Evolutionary conservation across 2,329 filamentous ascomycete species (phyloP).

Genomic region (Trichophyton rubrum): DNA sequence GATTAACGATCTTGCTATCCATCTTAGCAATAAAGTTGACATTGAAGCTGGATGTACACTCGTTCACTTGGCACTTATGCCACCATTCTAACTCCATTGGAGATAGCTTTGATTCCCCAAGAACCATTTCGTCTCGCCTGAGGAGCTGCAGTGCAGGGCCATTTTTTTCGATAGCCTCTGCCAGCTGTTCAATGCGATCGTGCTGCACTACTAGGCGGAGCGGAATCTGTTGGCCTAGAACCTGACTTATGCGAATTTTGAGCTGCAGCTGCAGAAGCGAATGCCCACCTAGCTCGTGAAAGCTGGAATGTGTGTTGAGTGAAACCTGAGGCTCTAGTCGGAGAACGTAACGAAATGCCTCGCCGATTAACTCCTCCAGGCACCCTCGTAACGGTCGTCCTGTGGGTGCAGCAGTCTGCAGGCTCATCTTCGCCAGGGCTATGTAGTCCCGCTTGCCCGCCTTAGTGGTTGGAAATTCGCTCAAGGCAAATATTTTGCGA

Average conservation of each 20-base stretch:
- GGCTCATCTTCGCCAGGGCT: neutral
- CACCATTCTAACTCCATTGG: constrained; percentile 1
- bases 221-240: neutral
- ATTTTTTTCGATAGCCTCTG: neutral
- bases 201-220: neutral
- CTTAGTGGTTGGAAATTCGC: neutral
- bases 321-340: neutral
- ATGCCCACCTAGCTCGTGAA: constrained; percentile 3
- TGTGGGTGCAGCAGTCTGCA: neutral
- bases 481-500: neutral
- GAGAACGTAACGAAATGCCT: neutral
- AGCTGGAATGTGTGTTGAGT: neutral
- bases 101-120: neutral
- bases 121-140: neutral
- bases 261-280: neutral
- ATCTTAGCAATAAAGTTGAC: neutral
- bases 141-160: neutral
- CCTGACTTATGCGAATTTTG: neutral
- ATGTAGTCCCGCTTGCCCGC: neutral
- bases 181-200: neutral
- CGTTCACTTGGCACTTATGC: neutral
- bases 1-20: neutral
- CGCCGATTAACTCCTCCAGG: constrained; percentile 6
- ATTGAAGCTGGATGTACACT: neutral
- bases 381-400: neutral